Evolutionary conservation across 106 monocot genomes (phyloP), one percentile per base, ranked within the genome.

Genomic region (Hemerocallis citrina): DNA sequence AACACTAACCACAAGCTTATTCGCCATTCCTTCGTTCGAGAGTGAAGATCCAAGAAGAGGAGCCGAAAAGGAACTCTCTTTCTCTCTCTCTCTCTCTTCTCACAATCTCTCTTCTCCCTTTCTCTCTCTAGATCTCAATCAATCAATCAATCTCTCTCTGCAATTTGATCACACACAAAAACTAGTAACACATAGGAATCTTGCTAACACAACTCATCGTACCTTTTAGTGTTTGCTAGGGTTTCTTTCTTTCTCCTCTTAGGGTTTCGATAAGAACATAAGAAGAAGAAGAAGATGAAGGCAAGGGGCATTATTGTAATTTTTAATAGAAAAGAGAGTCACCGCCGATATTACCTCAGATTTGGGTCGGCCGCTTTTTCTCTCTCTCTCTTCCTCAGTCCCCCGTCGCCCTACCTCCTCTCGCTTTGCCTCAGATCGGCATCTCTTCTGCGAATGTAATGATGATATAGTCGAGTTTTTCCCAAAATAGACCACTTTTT

Each of bases 1-100:
- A 11, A 61, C 10, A 75, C 75, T 63, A 22, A 75, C 75, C 62
- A 75, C 75, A 30, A 75, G 75, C 57, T 75, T 75, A 48, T 44
- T 69, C 37, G 75, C 75, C 75, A 75, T 75, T 47, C n/a, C n/a
- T 47, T 38, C 45, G 22, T 6, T 30, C 10, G 61, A 61, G 60
- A 69, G 51, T 21, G 32, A 20, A 25, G 13, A 66, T 41, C 65
- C 20, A n/a, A 58, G 43, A 55, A 42, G 10, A 45, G 34, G 10
- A 23, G 34, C 21, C 27, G 12, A 1, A 52, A 37, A 33, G 19
- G 28, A 34, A 64, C 17, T 34, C 65, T 24, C 14, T 22, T 38
- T 52, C 31, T 65, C 3, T 25, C 41, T 30, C 41, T 42, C 24
- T 43, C 52, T 54, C 17, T 66, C 34, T 15, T 13, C 19, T 10